A percentile compares a stretch with the other conserved stretches of the same genome.
Evolutionary conservation across 495 filamentous ascomycete species (phyloP).

Genomic region (Chaetomidium leptoderma): DNA sequence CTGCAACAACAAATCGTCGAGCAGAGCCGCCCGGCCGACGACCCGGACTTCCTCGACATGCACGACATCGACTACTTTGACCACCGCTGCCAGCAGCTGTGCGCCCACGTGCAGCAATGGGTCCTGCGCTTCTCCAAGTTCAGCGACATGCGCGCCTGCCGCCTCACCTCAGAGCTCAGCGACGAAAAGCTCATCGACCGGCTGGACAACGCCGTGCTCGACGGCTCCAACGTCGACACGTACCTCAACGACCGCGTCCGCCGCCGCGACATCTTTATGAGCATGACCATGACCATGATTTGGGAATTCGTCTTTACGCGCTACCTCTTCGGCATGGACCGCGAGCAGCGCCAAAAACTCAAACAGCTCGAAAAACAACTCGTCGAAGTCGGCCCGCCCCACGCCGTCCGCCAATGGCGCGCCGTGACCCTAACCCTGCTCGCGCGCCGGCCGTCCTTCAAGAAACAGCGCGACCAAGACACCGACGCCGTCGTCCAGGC

Average conservation of each 20-base stretch:
- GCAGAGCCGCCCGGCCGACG: slow-evolving; percentile 40
- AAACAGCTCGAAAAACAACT: slow-evolving; percentile 88
- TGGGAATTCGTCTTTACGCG: slow-evolving; percentile 97
- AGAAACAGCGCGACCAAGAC: slow-evolving; percentile 70
- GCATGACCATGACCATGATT: slow-evolving; percentile 94
- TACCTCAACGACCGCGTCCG: slow-evolving; percentile 81
- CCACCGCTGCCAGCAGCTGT: slow-evolving; percentile 86
- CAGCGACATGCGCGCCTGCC: slow-evolving; percentile 81
- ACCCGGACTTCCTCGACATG: slow-evolving; percentile 70
- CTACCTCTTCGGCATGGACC: slow-evolving; percentile 96
- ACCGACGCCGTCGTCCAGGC: slow-evolving; percentile 86
- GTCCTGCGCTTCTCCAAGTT: slow-evolving; percentile 94
- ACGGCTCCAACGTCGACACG: slow-evolving; percentile 82
- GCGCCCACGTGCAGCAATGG: slow-evolving; percentile 92
- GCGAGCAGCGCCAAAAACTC: slow-evolving; percentile 93
- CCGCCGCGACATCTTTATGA: slow-evolving; percentile 91
- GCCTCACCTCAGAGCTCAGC: slow-evolving; percentile 70
- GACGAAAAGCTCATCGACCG: slow-evolving; percentile 88
- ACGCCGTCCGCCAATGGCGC: slow-evolving; percentile 91
- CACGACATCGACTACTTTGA: slow-evolving; percentile 94
- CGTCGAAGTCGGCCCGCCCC: slow-evolving; percentile 73
- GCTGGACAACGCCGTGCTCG: slow-evolving; percentile 87
- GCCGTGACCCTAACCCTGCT: slow-evolving; percentile 88
- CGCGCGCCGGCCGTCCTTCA: slow-evolving; percentile 68
- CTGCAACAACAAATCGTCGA: slow-evolving; percentile 77